phyloP scores from a whole-genome alignment of 2,329 filamentous ascomycete genomes.

The Chaetomium strumarium region DNA sequence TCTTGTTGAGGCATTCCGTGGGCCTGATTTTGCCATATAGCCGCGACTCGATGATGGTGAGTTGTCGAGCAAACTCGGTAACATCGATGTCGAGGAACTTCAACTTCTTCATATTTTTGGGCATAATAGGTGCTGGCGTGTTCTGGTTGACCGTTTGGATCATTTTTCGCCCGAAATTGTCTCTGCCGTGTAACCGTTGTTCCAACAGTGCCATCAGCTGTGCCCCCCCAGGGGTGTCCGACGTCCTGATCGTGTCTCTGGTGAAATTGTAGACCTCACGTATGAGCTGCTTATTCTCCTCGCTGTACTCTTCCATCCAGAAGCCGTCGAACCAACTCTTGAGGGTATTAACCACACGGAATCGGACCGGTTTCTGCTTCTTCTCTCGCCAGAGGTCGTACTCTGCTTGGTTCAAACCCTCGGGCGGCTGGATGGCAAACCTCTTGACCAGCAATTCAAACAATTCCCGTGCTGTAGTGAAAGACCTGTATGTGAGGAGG shows the following conservation, averaged over 20 bases:
- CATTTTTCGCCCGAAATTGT: conserved; percentile 77
- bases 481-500: conserved; percentile 91
- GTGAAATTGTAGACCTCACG: conserved; percentile 87
- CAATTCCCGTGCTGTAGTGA: conserved; percentile 82
- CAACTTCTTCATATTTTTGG: conserved; percentile 99
- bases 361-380: conserved; percentile 93
- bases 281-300: conserved; percentile 77
- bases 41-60: conserved; percentile 93
- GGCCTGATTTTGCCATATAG: conserved; percentile 95
- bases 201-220: conserved; percentile 83
- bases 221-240: conserved; percentile 82
- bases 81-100: conserved; percentile 97
- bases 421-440: conserved; percentile 87
- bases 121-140: conserved; percentile 82
- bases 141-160: conserved; percentile 80
- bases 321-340: conserved; percentile 99
- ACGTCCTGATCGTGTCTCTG: conserved; percentile 84
- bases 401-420: conserved; percentile 67
- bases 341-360: conserved; percentile 93
- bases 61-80: conserved; percentile 91
- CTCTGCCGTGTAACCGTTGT: conserved; percentile 81
- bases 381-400: conserved; percentile 84
- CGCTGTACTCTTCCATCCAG: conserved; percentile 94
- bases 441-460: conserved; percentile 89
- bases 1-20: conserved; percentile 95